Evolutionary conservation across 2,329 filamentous ascomycete species (phyloP).

Genomic region (Pseudopithomyces maydicus): DNA sequence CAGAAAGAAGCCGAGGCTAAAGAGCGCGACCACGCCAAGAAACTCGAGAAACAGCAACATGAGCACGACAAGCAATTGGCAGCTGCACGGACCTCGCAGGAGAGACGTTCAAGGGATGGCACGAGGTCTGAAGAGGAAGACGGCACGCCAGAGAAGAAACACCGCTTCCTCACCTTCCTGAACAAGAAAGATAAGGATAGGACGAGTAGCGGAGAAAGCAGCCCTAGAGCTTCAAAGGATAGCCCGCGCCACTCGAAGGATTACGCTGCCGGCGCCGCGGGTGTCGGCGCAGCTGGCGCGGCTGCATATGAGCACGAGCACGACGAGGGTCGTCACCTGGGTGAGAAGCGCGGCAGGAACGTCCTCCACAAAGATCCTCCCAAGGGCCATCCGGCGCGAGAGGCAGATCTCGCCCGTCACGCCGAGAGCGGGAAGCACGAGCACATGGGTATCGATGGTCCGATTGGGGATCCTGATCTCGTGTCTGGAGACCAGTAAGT

Average conservation of each 20-base stretch:
- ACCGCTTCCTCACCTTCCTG: slow-evolving; percentile 46
- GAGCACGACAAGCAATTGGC: slow-evolving; percentile 19
- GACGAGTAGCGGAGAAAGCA: slow-evolving; percentile 19
- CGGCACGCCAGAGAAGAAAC: slow-evolving; percentile 38
- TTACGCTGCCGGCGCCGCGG: slow-evolving; percentile 27
- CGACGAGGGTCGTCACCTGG: slow-evolving; percentile 16
- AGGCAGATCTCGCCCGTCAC: slow-evolving; percentile 27
- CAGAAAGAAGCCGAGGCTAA: slow-evolving; percentile 26
- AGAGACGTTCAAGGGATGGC: slow-evolving; percentile 22
- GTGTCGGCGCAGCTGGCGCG: slow-evolving; percentile 22
- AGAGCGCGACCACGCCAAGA: slow-evolving; percentile 17
- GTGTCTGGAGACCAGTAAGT: slow-evolving; percentile 38
- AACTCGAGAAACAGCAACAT: slow-evolving; percentile 12
- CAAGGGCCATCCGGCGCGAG: slow-evolving; percentile 37
- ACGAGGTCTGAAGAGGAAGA: slow-evolving; percentile 11
- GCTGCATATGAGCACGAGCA: slow-evolving; percentile 21
- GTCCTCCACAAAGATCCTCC: slow-evolving; percentile 51
- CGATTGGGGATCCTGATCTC: slow-evolving; percentile 29
- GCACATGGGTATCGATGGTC: slow-evolving; percentile 38
- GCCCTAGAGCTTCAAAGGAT: slow-evolving; percentile 26
- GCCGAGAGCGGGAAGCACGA: slow-evolving; percentile 21
- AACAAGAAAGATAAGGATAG: slow-evolving; percentile 47
- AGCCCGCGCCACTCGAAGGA: slow-evolving; percentile 29
- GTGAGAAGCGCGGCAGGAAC: slow-evolving; percentile 37
- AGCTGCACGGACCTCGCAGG: slow-evolving; percentile 7